These are phyloP conservation scores for Thuja plicata DNA, from an alignment of 83 land plant genomes.

Conservation along the genomic window DNA sequence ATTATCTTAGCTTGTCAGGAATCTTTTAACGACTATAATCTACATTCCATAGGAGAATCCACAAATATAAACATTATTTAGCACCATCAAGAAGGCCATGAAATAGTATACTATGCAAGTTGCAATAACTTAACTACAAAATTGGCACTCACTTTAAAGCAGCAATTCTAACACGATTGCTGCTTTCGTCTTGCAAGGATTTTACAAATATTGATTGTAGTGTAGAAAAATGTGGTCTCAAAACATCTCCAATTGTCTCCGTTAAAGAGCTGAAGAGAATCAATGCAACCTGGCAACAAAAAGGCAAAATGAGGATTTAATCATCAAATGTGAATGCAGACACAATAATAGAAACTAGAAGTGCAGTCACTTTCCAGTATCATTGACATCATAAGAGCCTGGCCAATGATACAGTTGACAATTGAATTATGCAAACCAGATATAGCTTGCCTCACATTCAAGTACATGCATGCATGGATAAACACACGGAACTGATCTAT, in stretches of 20 bases:
- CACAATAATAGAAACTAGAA: background rate
- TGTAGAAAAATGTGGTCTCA: constrained; percentile 76
- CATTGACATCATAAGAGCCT: background rate
- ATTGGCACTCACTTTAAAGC: constrained; percentile 77
- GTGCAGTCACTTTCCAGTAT: background rate
- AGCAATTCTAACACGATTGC: constrained; percentile 90
- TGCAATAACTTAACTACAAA: constrained; percentile 3
- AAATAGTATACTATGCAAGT: background rate
- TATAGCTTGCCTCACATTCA: background rate
- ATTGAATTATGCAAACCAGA: background rate
- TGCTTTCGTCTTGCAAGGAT: constrained; percentile 83
- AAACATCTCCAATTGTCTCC: constrained; percentile 87
- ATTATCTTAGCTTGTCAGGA: background rate
- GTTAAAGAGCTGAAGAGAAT: constrained; percentile 96
- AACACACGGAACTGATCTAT: background rate
- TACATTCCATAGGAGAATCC: background rate
- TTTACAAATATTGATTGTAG: constrained; percentile 82
- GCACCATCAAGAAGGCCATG: background rate
- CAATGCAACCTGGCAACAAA: constrained; percentile 81
- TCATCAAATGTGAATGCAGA: background rate
- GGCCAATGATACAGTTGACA: background rate
- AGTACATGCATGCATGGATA: background rate
- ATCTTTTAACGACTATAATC: background rate
- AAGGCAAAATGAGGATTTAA: background rate
- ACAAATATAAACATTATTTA: background rate